Conservation (phyloP, 2,329 filamentous ascomycete genomes). For the Pseudogymnoascus sp. region DNA sequence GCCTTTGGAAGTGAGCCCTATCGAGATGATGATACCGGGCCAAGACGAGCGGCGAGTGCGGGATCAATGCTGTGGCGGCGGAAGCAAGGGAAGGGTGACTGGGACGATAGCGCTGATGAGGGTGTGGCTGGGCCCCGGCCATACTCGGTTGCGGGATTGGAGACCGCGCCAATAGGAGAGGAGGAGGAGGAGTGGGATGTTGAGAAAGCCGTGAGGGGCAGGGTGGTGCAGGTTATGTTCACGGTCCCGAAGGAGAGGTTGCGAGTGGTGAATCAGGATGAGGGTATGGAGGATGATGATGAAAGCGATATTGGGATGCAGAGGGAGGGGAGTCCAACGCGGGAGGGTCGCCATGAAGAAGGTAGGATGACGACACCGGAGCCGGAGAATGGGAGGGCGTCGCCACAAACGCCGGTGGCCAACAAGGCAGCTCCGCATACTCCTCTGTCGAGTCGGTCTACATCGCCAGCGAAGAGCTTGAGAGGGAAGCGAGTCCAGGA, state of each 20-base stretch:
- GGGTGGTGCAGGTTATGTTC: constrained; percentile 79
- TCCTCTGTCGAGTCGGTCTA: constrained; percentile 2
- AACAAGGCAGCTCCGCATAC: background rate
- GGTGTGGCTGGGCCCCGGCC: constrained; percentile 9
- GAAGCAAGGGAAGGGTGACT: constrained; percentile 44
- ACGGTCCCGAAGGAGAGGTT: constrained; percentile 82
- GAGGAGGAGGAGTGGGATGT: constrained; percentile 61
- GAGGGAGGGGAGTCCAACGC: constrained; percentile 19
- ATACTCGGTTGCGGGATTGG: constrained; percentile 5
- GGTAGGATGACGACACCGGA: background rate
- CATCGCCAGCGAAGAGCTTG: background rate
- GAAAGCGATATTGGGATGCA: constrained; percentile 31
- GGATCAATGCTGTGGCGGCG: constrained; percentile 39
- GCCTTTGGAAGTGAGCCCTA: constrained; percentile 18
- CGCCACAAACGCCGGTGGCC: background rate
- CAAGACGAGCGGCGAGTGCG: constrained; percentile 39
- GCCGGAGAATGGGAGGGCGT: background rate
- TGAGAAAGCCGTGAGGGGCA: constrained; percentile 60
- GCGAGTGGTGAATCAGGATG: constrained; percentile 78
- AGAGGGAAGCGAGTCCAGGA: background rate
- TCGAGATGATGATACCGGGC: constrained; percentile 18
- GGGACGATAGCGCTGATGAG: constrained; percentile 33
- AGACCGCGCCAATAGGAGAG: constrained; percentile 27
- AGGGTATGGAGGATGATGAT: constrained; percentile 35
- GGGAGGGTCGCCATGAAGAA: constrained; percentile 2